phyloP scores from a whole-genome alignment of 2,329 filamentous ascomycete species.

The Metarhizium anisopliae region DNA sequence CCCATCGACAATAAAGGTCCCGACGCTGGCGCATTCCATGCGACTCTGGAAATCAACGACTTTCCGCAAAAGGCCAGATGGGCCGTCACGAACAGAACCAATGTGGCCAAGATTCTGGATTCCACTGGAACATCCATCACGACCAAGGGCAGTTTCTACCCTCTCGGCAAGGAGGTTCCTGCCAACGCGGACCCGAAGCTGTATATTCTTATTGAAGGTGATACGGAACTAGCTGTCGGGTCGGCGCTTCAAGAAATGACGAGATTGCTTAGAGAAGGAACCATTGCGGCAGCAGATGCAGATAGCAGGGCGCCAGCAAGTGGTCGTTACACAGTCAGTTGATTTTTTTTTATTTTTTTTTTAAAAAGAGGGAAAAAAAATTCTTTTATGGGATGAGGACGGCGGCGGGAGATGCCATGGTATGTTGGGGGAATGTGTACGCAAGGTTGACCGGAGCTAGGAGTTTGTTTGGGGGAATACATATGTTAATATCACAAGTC shows the following conservation, averaged over 20 bases:
- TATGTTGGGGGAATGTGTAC: background rate
- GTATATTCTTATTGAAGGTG: constrained; percentile 95
- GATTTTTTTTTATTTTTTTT: no score
- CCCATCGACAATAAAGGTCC: constrained; percentile 98
- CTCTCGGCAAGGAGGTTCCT: constrained; percentile 69
- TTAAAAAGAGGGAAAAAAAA: background rate
- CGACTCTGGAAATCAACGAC: constrained; percentile 97
- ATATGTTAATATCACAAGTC: background rate
- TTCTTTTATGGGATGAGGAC: background rate
- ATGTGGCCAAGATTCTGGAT: constrained; percentile 96
- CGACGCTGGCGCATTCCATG: constrained; percentile 92
- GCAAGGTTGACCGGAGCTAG: background rate
- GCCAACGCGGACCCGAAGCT: constrained; percentile 78
- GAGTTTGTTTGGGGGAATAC: background rate
- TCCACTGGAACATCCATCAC: constrained; percentile 93
- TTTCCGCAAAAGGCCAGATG: constrained; percentile 97
- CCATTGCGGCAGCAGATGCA: constrained; percentile 80
- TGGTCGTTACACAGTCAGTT: constrained; percentile 82
- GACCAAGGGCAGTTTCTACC: constrained; percentile 89
- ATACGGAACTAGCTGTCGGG: constrained; percentile 86
- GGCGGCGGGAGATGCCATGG: background rate
- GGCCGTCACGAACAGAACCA: constrained; percentile 97
- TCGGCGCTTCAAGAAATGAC: constrained; percentile 87
- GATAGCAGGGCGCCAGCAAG: constrained; percentile 69
- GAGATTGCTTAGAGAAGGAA: constrained; percentile 80